A percentile compares a stretch with the other conserved stretches of the same genome.
These are phyloP conservation scores for Aureobasidium melanogenum DNA, from an alignment of 2,329 filamentous ascomycete genomes.

Conservation along the genomic window DNA sequence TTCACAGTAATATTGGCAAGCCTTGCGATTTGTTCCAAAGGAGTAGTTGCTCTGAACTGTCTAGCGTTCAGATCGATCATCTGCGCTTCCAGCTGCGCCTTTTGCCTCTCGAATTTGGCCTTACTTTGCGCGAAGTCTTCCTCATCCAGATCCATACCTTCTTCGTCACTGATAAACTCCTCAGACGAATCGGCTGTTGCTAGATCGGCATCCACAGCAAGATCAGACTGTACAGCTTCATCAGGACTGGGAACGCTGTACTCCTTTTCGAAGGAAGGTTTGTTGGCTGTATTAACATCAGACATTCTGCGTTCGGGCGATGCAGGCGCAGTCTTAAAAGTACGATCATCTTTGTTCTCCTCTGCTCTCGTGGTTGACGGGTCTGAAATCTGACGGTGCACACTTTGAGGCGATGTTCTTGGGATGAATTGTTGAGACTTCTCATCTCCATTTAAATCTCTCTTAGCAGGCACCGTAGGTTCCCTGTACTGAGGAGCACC, in stretches of 20 bases:
- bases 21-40: slow-evolving; percentile 35
- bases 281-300: not conserved
- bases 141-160: slow-evolving; percentile 38
- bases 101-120: slow-evolving; percentile 38
- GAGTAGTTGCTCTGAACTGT: slow-evolving; percentile 35
- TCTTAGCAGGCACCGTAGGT: slow-evolving; percentile 33
- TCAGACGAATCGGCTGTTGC: not conserved
- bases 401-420: not conserved
- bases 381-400: slow-evolving; percentile 4
- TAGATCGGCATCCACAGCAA: not conserved
- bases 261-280: not conserved
- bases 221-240: not conserved
- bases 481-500: slow-evolving; percentile 25
- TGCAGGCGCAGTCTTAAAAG: not conserved
- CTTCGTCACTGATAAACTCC: slow-evolving; percentile 31
- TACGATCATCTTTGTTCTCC: not conserved
- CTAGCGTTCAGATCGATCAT: slow-evolving; percentile 34
- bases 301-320: not conserved
- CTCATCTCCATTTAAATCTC: slow-evolving; percentile 36
- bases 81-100: slow-evolving; percentile 34
- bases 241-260: not conserved
- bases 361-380: not conserved
- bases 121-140: slow-evolving; percentile 37
- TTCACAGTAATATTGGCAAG: slow-evolving; percentile 29
- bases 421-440: slow-evolving; percentile 15